phyloP scores from a whole-genome alignment of 768 basidiomycete genomes.

The Ramaria rubella region DNA sequence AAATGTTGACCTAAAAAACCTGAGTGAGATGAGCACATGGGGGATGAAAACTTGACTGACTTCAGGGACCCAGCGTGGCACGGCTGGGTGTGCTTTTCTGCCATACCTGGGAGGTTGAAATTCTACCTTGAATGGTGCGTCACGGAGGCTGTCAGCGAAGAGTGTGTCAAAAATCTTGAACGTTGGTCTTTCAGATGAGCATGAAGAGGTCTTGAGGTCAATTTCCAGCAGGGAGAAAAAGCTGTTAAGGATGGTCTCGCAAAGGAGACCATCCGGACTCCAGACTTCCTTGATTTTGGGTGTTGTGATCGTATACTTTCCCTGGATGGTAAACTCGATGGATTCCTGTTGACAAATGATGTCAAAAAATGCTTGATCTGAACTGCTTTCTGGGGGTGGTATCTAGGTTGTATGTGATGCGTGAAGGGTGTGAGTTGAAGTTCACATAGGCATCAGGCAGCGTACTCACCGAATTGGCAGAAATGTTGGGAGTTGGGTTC shows the following conservation, averaged over 20 bases:
- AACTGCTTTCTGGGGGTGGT: not conserved
- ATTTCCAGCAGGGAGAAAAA: not conserved
- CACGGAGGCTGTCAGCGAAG: not conserved
- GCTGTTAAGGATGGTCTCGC: not conserved
- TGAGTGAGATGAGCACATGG: not conserved
- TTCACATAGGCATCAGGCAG: not conserved
- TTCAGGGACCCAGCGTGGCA: not conserved
- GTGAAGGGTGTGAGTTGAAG: not conserved
- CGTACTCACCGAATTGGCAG: not conserved
- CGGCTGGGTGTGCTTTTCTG: not conserved
- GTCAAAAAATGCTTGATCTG: not conserved
- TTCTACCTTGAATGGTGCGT: not conserved
- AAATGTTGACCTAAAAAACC: not conserved
- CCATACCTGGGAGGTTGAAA: not conserved
- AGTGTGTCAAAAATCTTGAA: not conserved
- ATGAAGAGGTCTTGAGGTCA: not conserved
- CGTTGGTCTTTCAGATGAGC: not conserved
- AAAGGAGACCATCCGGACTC: not conserved
- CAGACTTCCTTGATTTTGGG: not conserved
- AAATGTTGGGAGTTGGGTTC: no score
- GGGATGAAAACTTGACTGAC: not conserved
- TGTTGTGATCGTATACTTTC: not conserved
- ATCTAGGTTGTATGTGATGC: not conserved
- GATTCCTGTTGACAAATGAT: not conserved
- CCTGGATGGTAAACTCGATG: not conserved